Evolutionary conservation across 345 rosid genomes (phyloP), one percentile per base, ranked within the genome.

Genomic region (Eucalyptus pauciflora): DNA sequence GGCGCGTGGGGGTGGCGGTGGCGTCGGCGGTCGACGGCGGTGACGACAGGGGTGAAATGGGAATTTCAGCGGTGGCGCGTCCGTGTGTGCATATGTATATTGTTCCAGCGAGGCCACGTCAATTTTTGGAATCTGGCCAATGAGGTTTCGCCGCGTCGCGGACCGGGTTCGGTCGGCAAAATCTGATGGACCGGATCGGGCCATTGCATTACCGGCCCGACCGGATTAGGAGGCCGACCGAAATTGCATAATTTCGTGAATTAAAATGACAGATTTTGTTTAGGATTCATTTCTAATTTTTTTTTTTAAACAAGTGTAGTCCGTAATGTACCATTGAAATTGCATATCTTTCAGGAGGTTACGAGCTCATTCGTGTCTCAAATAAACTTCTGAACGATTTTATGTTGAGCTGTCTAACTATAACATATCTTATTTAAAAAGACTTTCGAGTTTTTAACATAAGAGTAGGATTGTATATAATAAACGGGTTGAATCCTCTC

Each of bases 321-420:
- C 22, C 0, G 18, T 0, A 52, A 52, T 17, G 24, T 18, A 52
- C 0, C 58, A 18, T 52, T 4, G 29, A 56, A 56, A 22, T 56
- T 24, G 27, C 5, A 24, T 22, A 31, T 67, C 2, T 67, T 67
- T 67, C 2, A 15, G 16, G 43, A 69, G 43, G 12, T 14, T 10
- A n/a, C 0, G 1, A 8, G 4, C 15, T n/a, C 0, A 15, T 31
- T 8, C 5, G 0, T n/a, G 1, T 15, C 5, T 8, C 1, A 1
- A 67, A 5, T 67, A 1, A 15, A 67, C 0, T 31, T 31, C 7
- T 15, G 10, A 67, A n/a, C 0, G 0, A 8, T 31, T 31, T 69
- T 25, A 2, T 16, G 0, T 18, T 8, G 0, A 31, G 7, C 31
- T 8, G 1, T 6, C 7, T 31, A 4, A 69, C 0, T 8, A 0